phyloP scores from a whole-genome alignment of 768 basidiomycete species.

The Asterophora parasitica region DNA sequence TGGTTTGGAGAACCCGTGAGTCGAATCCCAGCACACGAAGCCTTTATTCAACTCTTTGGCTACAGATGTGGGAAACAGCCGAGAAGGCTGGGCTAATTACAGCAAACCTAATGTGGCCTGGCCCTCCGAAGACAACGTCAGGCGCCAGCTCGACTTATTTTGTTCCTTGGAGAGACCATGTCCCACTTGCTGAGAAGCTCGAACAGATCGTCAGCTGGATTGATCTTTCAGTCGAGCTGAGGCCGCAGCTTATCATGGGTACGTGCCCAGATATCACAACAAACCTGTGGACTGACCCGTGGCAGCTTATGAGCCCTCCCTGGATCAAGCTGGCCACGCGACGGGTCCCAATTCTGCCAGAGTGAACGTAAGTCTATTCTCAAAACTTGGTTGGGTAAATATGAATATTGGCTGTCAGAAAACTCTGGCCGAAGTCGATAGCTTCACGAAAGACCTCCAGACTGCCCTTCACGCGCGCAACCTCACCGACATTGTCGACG shows the following conservation, averaged over 20 bases:
- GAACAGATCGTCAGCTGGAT: slow-evolving; percentile 80
- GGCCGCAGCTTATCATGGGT: slow-evolving; percentile 80
- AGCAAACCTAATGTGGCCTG: slow-evolving; percentile 94
- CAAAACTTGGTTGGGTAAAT: neutral
- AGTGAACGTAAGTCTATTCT: slow-evolving; percentile 55
- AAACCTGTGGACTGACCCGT: neutral
- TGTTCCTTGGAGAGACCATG: slow-evolving; percentile 74
- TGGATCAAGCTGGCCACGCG: slow-evolving; percentile 81
- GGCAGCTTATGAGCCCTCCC: slow-evolving; percentile 75
- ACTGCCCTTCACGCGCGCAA: slow-evolving; percentile 62
- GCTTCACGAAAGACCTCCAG: slow-evolving; percentile 69
- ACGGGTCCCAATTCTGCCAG: slow-evolving; percentile 62
- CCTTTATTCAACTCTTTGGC: neutral
- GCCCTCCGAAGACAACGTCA: slow-evolving; percentile 65
- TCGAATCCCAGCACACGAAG: slow-evolving; percentile 1
- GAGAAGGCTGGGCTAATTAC: slow-evolving; percentile 65
- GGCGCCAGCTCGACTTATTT: slow-evolving; percentile 71
- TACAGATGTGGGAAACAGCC: slow-evolving; percentile 89
- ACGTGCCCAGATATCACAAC: slow-evolving; percentile 15
- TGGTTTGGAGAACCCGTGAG: slow-evolving; percentile 86
- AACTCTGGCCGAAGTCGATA: slow-evolving; percentile 65
- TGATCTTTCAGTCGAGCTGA: slow-evolving; percentile 62
- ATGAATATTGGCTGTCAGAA: slow-evolving; percentile 31
- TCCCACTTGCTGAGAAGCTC: slow-evolving; percentile 64
- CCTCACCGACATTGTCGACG: slow-evolving; percentile 76